phyloP scores from a whole-genome alignment of 495 filamentous ascomycete species.

The Annulohypoxylon maeteangense region DNA sequence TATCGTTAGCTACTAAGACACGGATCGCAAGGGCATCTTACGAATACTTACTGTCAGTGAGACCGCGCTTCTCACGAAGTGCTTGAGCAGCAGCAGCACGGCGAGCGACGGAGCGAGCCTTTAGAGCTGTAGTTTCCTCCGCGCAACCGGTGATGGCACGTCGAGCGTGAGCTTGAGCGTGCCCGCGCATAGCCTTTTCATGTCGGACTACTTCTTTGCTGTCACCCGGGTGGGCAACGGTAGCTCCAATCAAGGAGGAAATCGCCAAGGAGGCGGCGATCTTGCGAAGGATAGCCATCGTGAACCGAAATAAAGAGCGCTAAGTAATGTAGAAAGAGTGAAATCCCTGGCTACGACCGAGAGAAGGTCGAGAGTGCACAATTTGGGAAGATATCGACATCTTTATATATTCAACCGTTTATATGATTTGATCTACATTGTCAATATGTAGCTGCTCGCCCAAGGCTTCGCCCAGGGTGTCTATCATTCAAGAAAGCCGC shows the following conservation, averaged over 20 bases:
- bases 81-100: constrained; percentile 51
- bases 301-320: constrained; percentile 10
- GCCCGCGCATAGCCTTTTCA: constrained; percentile 47
- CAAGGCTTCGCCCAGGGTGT: not conserved
- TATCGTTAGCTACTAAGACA: constrained; percentile 2
- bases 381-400: not conserved
- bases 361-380: not conserved
- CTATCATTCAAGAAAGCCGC: constrained; percentile 22
- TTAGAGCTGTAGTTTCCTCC: constrained; percentile 42
- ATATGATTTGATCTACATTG: constrained; percentile 23
- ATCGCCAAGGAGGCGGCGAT: constrained; percentile 45
- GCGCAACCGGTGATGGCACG: constrained; percentile 51
- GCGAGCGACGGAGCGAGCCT: constrained; percentile 50
- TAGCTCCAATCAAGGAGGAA: constrained; percentile 41
- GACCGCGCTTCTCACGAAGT: constrained; percentile 61
- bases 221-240: constrained; percentile 53
- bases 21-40: not conserved
- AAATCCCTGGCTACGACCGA: constrained; percentile 13
- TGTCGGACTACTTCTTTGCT: constrained; percentile 48
- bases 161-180: constrained; percentile 48
- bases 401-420: constrained; percentile 35
- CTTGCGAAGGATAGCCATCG: constrained; percentile 40
- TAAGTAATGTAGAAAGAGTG: constrained; percentile 16
- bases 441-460: constrained; percentile 1
- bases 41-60: constrained; percentile 55